Conservation (phyloP, 768 basidiomycete species). For the Podaxis sp. region DNA sequence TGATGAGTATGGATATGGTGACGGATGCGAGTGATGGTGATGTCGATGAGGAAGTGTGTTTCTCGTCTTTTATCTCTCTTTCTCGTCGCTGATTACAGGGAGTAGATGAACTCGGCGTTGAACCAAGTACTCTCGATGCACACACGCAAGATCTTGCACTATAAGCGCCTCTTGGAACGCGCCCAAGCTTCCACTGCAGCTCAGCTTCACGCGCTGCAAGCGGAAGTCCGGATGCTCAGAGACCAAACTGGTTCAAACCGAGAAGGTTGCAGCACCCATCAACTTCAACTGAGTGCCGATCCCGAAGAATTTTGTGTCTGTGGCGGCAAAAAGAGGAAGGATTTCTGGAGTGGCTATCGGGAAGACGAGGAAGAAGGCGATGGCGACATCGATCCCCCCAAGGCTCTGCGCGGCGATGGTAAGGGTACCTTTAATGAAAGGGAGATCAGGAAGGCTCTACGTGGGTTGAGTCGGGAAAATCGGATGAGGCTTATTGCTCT, state of each 20-base stretch:
- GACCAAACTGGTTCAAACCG: slow-evolving; percentile 25
- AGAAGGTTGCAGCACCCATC: slow-evolving; percentile 17
- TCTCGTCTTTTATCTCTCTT: slow-evolving; percentile 2
- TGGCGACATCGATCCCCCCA: slow-evolving; percentile 36
- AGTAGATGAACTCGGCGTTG: slow-evolving; percentile 36
- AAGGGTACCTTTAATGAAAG: slow-evolving; percentile 67
- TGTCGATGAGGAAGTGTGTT: slow-evolving; percentile 66
- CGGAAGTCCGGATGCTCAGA: slow-evolving; percentile 68
- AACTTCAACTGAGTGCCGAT: slow-evolving; percentile 19
- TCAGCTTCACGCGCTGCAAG: slow-evolving; percentile 82
- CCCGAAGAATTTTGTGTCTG: slow-evolving; percentile 40
- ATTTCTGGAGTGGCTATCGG: slow-evolving; percentile 72
- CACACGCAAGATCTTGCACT: slow-evolving; percentile 58
- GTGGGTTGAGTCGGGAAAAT: slow-evolving; percentile 59
- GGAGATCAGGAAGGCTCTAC: slow-evolving; percentile 61
- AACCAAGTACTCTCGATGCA: slow-evolving; percentile 37
- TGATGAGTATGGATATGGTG: slow-evolving; percentile 68
- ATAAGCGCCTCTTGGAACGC: slow-evolving; percentile 77
- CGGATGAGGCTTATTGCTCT: slow-evolving; percentile 66
- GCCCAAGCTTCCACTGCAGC: slow-evolving; percentile 75
- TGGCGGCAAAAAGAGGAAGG: slow-evolving; percentile 56
- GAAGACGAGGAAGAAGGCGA: slow-evolving; percentile 44
- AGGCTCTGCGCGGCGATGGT: slow-evolving; percentile 46
- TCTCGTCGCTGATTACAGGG: slow-evolving; percentile 2
- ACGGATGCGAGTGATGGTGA: slow-evolving; percentile 58